Conservation (phyloP, 116 monocot genomes). For the Zostera marina region DNA sequence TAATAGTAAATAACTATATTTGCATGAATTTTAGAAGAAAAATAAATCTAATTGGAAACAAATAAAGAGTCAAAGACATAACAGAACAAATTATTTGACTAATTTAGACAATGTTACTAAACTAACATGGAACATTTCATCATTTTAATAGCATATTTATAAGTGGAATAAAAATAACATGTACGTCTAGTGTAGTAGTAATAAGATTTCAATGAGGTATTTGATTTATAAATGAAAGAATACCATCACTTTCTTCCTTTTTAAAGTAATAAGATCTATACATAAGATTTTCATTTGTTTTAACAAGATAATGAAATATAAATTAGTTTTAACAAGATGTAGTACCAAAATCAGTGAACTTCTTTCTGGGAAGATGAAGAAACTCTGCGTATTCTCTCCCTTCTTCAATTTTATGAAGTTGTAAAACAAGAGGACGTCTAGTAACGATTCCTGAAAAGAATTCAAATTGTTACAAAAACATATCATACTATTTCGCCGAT, state of each 20-base stretch:
- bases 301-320: not conserved
- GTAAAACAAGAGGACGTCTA: constrained; percentile 51
- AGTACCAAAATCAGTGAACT: constrained; percentile 50
- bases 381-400: constrained; percentile 59
- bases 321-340: not conserved
- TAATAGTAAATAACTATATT: not conserved
- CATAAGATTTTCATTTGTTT: too few species aligned
- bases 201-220: not conserved
- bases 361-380: constrained; percentile 38
- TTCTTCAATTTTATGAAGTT: constrained; percentile 46
- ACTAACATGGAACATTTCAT: not conserved
- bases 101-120: too few species aligned
- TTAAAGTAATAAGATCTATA: not conserved
- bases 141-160: not conserved
- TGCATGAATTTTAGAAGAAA: not conserved
- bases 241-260: too few species aligned
- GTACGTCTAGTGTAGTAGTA: not conserved
- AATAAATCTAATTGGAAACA: not conserved
- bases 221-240: too few species aligned
- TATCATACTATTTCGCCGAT: not conserved
- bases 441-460: constrained; percentile 33
- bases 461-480: not conserved
- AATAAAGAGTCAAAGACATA: not conserved
- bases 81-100: too few species aligned
- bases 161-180: not conserved